These are phyloP conservation scores for Mortierella alpina DNA, from an alignment of 192 early-diverging fungal species.

Conservation along the genomic window DNA sequence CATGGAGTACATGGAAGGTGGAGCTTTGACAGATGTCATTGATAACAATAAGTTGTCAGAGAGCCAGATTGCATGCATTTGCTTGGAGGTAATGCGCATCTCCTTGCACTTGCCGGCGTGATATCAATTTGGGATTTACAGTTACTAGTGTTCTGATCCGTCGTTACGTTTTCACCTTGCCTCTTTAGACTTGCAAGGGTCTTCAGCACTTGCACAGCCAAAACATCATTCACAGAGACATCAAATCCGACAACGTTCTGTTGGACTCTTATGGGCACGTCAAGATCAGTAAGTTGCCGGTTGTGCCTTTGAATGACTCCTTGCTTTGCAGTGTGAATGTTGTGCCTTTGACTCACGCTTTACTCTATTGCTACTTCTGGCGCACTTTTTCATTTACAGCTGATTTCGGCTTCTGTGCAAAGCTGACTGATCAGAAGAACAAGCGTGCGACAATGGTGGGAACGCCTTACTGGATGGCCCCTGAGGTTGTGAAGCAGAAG, in stretches of 20 bases:
- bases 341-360: neutral
- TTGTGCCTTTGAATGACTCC: neutral
- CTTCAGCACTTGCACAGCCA: conserved; percentile 84
- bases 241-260: conserved; percentile 92
- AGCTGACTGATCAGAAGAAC: conserved; percentile 82
- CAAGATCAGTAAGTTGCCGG: conserved; percentile 72
- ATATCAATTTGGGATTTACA: neutral
- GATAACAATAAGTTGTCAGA: conserved; percentile 94
- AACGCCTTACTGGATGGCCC: conserved; percentile 93
- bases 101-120: too few relatives aligned
- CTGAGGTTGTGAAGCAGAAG: conserved; percentile 88
- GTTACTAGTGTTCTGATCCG: too few relatives aligned
- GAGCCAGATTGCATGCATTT: conserved; percentile 94
- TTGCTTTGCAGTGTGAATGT: neutral
- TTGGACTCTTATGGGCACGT: conserved; percentile 86
- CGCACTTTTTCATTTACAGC: conserved; percentile 3
- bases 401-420: conserved; percentile 97
- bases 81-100: conserved; percentile 75
- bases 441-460: conserved; percentile 93
- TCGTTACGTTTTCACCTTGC: neutral
- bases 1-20: conserved; percentile 99
- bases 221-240: conserved; percentile 92
- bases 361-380: neutral
- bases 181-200: conserved; percentile 75
- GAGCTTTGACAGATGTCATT: conserved; percentile 97